A percentile compares a stretch with the other conserved stretches of the same genome.
phyloP scores from a whole-genome alignment of 768 basidiomycete genomes.

The Amanita brunnescens region DNA sequence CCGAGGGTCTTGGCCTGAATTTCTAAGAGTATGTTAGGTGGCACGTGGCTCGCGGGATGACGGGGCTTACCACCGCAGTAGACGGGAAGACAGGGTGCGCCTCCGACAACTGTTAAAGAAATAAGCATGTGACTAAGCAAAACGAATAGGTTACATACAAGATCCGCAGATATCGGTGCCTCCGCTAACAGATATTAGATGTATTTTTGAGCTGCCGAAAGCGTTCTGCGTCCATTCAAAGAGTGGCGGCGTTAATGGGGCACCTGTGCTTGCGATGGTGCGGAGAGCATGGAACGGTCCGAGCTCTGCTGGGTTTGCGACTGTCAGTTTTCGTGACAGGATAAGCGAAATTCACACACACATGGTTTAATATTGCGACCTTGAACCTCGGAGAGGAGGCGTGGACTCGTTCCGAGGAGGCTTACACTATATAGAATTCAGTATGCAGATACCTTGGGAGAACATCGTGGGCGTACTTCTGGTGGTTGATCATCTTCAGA shows the following conservation, averaged over 20 bases:
- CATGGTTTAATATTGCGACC: conserved; percentile 45
- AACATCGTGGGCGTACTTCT: conserved; percentile 32
- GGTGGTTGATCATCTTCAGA: conserved; percentile 35
- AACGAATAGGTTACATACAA: conserved; percentile 33
- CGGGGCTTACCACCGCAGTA: conserved; percentile 47
- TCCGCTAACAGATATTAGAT: conserved; percentile 52
- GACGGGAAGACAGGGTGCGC: conserved; percentile 41
- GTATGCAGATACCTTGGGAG: neutral
- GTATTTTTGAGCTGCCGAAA: conserved; percentile 44
- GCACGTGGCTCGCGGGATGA: conserved; percentile 28
- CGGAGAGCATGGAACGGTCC: conserved; percentile 49
- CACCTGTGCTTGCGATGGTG: conserved; percentile 45
- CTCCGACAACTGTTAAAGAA: conserved; percentile 40
- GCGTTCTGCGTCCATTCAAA: conserved; percentile 57
- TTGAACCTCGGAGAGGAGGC: conserved; percentile 58
- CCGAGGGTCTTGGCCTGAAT: conserved; percentile 55
- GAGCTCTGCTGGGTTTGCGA: conserved; percentile 37
- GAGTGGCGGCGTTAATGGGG: conserved; percentile 57
- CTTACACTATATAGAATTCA: conserved; percentile 21
- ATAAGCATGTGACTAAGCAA: neutral
- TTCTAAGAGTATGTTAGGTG: conserved; percentile 31
- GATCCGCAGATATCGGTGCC: conserved; percentile 67
- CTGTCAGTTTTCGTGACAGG: neutral
- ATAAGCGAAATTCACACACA: conserved; percentile 18
- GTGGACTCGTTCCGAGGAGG: conserved; percentile 44